Evolutionary conservation across 768 basidiomycete species (phyloP).

Genomic region (Coprinopsis cinerea): DNA sequence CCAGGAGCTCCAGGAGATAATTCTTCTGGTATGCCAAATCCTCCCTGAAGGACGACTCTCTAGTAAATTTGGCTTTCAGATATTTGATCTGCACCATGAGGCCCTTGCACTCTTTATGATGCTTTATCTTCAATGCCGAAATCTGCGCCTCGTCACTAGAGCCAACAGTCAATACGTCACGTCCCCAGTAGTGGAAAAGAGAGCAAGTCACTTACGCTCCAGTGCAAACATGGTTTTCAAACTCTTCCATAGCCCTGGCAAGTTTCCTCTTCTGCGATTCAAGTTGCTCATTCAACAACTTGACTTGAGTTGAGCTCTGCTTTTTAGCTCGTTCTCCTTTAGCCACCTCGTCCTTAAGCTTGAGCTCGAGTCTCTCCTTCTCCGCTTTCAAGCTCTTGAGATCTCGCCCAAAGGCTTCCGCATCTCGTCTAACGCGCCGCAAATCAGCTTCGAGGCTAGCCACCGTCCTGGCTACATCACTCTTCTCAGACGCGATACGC

Average conservation of each 20-base stretch:
- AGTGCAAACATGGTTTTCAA: slow-evolving; percentile 56
- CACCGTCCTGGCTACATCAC: slow-evolving; percentile 61
- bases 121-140: slow-evolving; percentile 51
- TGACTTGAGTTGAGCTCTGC: slow-evolving; percentile 61
- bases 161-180: neutral
- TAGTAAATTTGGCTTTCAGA: slow-evolving; percentile 84
- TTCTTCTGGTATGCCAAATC: slow-evolving; percentile 83
- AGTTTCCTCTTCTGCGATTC: slow-evolving; percentile 49
- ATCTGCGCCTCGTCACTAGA: slow-evolving; percentile 50
- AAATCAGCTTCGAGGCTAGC: slow-evolving; percentile 67
- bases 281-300: slow-evolving; percentile 61
- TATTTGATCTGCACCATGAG: slow-evolving; percentile 87
- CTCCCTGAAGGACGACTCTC: slow-evolving; percentile 75
- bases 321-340: slow-evolving; percentile 61
- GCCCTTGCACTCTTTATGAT: slow-evolving; percentile 86
- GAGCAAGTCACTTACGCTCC: slow-evolving; percentile 38
- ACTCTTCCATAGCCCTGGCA: slow-evolving; percentile 37
- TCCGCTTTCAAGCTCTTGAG: slow-evolving; percentile 60
- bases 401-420: slow-evolving; percentile 74
- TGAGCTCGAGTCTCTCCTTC: slow-evolving; percentile 56
- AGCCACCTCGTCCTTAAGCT: slow-evolving; percentile 47
- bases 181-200: neutral
- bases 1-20: slow-evolving; percentile 74
- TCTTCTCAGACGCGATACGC: slow-evolving; percentile 55
- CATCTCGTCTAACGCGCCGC: slow-evolving; percentile 66